A percentile compares a stretch with the other conserved stretches of the same genome.
These are phyloP conservation scores for Hamigera avellanea DNA, from an alignment of 495 filamentous ascomycete genomes.

Conservation along the genomic window DNA sequence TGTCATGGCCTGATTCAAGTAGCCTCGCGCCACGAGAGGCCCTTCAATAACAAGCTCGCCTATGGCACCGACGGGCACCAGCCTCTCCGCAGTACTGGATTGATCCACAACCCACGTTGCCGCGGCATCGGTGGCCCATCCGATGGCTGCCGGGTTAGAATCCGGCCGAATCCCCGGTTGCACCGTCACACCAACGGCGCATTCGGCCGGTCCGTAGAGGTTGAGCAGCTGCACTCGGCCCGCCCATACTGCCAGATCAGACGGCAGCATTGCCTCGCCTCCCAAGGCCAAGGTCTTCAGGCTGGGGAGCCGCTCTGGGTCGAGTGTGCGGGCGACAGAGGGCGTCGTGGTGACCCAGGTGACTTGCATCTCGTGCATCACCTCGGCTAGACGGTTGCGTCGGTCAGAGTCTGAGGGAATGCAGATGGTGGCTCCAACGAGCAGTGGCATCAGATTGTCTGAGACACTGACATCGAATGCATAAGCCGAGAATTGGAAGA, in stretches of 20 bases:
- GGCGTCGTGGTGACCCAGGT: conserved; percentile 25
- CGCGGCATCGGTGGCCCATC: background rate
- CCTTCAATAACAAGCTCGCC: conserved; percentile 33
- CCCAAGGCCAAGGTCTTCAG: conserved; percentile 28
- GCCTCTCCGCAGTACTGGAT: conserved; percentile 15
- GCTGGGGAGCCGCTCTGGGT: conserved; percentile 19
- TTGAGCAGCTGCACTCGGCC: conserved; percentile 25
- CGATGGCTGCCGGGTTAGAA: background rate
- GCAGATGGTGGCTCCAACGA: conserved; percentile 37
- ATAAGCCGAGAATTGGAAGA: conserved; percentile 38
- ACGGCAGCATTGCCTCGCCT: conserved; percentile 27
- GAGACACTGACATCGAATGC: conserved; percentile 38
- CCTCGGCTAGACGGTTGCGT: conserved; percentile 15
- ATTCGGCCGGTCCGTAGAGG: conserved; percentile 18
- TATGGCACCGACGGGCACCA: conserved; percentile 23
- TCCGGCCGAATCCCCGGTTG: background rate
- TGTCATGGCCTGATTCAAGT: conserved; percentile 19
- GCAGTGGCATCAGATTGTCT: conserved; percentile 37
- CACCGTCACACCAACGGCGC: background rate
- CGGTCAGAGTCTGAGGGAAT: conserved; percentile 38
- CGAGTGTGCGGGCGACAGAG: conserved; percentile 21
- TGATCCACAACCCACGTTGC: conserved; percentile 24
- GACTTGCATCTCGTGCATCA: conserved; percentile 14
- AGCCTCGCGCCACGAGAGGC: conserved; percentile 23
- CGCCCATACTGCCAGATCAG: conserved; percentile 25